These are phyloP conservation scores for Bifiguratus adelaidae DNA, from an alignment of 192 early-diverging fungal species.

Conservation along the genomic window DNA sequence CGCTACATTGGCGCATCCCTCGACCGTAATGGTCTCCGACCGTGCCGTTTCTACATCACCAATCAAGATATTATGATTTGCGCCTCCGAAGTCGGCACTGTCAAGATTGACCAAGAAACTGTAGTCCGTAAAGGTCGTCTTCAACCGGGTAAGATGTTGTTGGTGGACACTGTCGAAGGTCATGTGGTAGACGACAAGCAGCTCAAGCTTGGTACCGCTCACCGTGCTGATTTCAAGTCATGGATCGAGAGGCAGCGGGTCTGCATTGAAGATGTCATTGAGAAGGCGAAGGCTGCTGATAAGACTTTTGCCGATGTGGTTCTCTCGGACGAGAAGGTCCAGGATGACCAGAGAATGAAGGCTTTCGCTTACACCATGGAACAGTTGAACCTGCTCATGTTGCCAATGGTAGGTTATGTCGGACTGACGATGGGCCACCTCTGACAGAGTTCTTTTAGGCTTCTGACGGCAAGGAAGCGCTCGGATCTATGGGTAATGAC, in stretches of 20 bases:
- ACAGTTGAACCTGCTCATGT: constrained; percentile 79
- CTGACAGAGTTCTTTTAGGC: too few relatives aligned
- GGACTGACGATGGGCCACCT: too few relatives aligned
- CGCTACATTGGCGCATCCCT: constrained; percentile 96
- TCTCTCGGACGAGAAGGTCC: constrained; percentile 52
- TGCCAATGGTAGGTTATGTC: constrained; percentile 61
- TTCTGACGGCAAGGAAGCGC: constrained; percentile 93
- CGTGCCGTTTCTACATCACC: constrained; percentile 96
- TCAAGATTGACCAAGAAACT: constrained; percentile 66
- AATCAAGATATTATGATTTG: constrained; percentile 92
- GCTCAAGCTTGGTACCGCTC: constrained; percentile 69
- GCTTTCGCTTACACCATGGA: constrained; percentile 91
- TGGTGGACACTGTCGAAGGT: constrained; percentile 90
- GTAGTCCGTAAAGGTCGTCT: constrained; percentile 87
- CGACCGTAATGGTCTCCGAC: constrained; percentile 95
- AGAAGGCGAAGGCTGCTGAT: constrained; percentile 20
- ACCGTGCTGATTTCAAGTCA: constrained; percentile 58
- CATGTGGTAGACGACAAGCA: constrained; percentile 84
- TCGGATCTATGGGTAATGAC: constrained; percentile 99
- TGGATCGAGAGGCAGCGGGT: constrained; percentile 87
- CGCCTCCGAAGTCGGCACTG: constrained; percentile 93
- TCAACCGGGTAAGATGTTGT: constrained; percentile 92
- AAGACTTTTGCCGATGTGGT: constrained; percentile 11
- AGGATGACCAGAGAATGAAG: constrained; percentile 67
- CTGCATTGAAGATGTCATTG: constrained; percentile 47